phyloP scores from a whole-genome alignment of 306 rosid species.

The Quercus rubra region DNA sequence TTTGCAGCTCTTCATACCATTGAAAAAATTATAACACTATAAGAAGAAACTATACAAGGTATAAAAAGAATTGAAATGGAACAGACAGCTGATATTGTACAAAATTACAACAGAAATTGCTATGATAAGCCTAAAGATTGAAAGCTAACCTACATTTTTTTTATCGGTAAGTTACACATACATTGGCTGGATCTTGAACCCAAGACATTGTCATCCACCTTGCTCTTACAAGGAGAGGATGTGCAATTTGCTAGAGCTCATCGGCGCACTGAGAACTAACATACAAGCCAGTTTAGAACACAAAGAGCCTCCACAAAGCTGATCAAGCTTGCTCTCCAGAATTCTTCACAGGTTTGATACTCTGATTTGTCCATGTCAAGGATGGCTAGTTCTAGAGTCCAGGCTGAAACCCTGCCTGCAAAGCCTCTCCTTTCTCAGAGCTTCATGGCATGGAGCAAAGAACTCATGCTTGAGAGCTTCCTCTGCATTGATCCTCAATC shows the following conservation, averaged over 20 bases:
- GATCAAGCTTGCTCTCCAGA: slow-evolving; percentile 9
- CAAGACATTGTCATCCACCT: no score
- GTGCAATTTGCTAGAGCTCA: no score
- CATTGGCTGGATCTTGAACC: no score
- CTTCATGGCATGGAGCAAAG: slow-evolving; percentile 43
- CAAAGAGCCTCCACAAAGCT: neutral
- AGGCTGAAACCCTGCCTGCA: slow-evolving; percentile 18
- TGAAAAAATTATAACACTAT: neutral
- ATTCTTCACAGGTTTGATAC: neutral
- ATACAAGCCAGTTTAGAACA: neutral
- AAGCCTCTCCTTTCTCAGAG: slow-evolving; percentile 40
- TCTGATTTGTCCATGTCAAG: slow-evolving; percentile 8
- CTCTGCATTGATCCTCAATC: slow-evolving; percentile 55
- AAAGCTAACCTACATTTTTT: neutral
- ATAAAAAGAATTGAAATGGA: neutral
- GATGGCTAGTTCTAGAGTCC: slow-evolving; percentile 1
- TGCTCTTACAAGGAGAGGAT: no score
- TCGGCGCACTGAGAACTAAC: neutral
- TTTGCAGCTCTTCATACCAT: neutral
- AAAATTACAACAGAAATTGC: neutral
- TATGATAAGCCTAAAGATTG: neutral
- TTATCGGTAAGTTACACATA: no score
- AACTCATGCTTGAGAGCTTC: slow-evolving; percentile 64
- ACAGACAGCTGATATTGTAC: neutral
- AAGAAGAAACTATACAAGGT: neutral